phyloP scores from a whole-genome alignment of 2,329 filamentous ascomycete genomes.

The Gnomoniopsis smithogilvyi region DNA sequence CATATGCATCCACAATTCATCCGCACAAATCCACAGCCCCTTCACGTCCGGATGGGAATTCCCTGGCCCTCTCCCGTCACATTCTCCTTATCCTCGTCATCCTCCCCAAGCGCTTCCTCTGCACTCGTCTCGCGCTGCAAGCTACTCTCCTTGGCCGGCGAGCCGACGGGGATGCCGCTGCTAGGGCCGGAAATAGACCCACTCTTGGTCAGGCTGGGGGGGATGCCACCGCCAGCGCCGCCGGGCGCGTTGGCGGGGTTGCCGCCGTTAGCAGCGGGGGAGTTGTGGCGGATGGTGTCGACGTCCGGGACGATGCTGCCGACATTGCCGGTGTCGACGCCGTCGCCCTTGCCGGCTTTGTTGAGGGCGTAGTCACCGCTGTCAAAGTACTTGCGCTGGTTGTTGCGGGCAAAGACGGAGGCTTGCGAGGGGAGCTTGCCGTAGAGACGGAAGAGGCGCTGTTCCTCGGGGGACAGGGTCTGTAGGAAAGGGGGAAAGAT shows the following conservation, averaged over 20 bases:
- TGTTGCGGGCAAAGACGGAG: constrained; percentile 93
- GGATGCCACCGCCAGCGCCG: constrained; percentile 6
- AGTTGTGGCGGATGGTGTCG: constrained; percentile 89
- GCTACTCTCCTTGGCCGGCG: constrained; percentile 89
- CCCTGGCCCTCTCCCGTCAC: constrained; percentile 37
- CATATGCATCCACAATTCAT: neutral
- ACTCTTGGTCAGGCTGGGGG: constrained; percentile 17
- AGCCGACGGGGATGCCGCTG: constrained; percentile 57
- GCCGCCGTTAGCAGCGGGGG: constrained; percentile 69
- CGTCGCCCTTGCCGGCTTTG: constrained; percentile 94
- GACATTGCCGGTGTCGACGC: constrained; percentile 88
- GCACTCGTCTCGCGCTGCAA: constrained; percentile 78
- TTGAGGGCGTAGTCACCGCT: constrained; percentile 94
- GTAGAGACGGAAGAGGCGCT: constrained; percentile 93
- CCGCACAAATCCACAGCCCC: neutral
- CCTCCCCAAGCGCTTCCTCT: constrained; percentile 52
- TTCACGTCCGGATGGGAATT: constrained; percentile 63
- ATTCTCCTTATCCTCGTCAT: constrained; percentile 21
- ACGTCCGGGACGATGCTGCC: constrained; percentile 93
- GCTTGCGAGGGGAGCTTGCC: constrained; percentile 96
- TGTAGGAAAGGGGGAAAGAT: constrained; percentile 34
- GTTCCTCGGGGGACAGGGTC: constrained; percentile 92
- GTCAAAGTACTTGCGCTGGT: constrained; percentile 97
- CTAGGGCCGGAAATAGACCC: constrained; percentile 39
- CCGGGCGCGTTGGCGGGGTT: constrained; percentile 67